Conservation (phyloP, 2,329 filamentous ascomycete species). For the Fusarium mangiferae region DNA sequence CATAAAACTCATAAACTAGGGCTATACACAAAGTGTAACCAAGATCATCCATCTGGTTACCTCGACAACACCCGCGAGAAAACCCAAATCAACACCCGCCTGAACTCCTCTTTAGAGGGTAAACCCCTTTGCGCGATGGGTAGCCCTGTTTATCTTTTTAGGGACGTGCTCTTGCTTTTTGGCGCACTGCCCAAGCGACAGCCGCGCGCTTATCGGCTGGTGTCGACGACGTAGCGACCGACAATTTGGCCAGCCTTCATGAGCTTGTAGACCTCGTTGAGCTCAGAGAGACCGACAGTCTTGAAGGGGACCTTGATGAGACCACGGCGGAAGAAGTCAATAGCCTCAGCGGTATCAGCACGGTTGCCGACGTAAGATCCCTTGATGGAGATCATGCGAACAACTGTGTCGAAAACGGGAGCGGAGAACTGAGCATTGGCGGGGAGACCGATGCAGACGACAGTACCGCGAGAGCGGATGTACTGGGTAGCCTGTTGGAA, state of each 20-base stretch:
- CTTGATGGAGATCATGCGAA: constrained; percentile 91
- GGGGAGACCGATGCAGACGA: constrained; percentile 91
- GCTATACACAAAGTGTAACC: constrained; percentile 38
- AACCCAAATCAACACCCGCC: constrained; percentile 43
- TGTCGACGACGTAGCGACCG: constrained; percentile 85
- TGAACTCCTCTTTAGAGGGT: constrained; percentile 42
- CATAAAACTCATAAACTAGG: constrained; percentile 42
- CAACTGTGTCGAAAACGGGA: constrained; percentile 88
- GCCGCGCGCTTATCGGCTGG: constrained; percentile 62
- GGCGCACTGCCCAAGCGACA: constrained; percentile 25
- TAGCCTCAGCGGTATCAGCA: constrained; percentile 85
- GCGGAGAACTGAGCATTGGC: constrained; percentile 82
- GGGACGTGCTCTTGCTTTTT: constrained; percentile 4
- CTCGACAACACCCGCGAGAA: constrained; percentile 40
- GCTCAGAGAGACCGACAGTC: constrained; percentile 81
- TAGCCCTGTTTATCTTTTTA: constrained; percentile 30
- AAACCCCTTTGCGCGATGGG: constrained; percentile 37
- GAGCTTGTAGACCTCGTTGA: constrained; percentile 82
- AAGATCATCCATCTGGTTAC: constrained; percentile 37
- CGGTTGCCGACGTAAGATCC: constrained; percentile 95
- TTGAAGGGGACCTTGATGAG: constrained; percentile 90
- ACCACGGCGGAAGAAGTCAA: constrained; percentile 88
- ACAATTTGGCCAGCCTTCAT: constrained; percentile 77
- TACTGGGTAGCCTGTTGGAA: constrained; percentile 96
- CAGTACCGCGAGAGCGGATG: constrained; percentile 81